Evolutionary conservation across 2,329 filamentous ascomycete species (phyloP).

Genomic region (Phaeophleospora eucalypticola): DNA sequence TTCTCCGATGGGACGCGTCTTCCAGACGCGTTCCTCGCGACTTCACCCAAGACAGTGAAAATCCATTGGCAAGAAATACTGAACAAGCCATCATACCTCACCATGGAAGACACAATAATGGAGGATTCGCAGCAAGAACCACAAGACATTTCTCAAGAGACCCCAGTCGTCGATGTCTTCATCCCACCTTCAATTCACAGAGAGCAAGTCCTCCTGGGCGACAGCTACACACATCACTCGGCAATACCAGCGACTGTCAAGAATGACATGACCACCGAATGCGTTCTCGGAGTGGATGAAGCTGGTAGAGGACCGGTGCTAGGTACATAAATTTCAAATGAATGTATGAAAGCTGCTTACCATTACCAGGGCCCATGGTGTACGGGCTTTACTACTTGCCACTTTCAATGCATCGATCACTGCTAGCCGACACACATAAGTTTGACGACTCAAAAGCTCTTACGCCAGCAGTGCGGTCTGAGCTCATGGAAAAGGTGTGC

Average conservation of each 20-base stretch:
- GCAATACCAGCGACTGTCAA: conserved; percentile 39
- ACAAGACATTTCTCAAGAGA: conserved; percentile 33
- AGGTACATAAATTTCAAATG: conserved; percentile 54
- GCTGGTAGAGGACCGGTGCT: conserved; percentile 92
- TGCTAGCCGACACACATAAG: conserved; percentile 74
- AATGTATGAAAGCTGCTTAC: conserved; percentile 16
- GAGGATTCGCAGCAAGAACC: conserved; percentile 26
- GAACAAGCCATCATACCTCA: too few relatives aligned
- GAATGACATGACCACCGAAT: conserved; percentile 52
- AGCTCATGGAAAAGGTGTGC: conserved; percentile 69
- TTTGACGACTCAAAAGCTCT: conserved; percentile 96
- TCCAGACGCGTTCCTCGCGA: too few relatives aligned
- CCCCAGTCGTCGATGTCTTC: conserved; percentile 38
- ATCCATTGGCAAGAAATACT: too few relatives aligned
- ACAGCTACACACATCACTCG: conserved; percentile 48
- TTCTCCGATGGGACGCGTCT: too few relatives aligned
- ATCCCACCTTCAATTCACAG: conserved; percentile 45
- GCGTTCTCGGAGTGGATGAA: conserved; percentile 86
- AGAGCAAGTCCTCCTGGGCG: conserved; percentile 38
- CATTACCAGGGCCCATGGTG: conserved; percentile 56
- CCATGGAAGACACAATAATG: conserved; percentile 31
- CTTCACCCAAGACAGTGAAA: too few relatives aligned
- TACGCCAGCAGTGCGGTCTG: conserved; percentile 70
- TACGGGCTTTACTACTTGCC: conserved; percentile 69
- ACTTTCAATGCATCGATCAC: conserved; percentile 60